These are phyloP conservation scores for Aspergillus sp. DNA, from an alignment of 2,329 filamentous ascomycete genomes.

Conservation along the genomic window DNA sequence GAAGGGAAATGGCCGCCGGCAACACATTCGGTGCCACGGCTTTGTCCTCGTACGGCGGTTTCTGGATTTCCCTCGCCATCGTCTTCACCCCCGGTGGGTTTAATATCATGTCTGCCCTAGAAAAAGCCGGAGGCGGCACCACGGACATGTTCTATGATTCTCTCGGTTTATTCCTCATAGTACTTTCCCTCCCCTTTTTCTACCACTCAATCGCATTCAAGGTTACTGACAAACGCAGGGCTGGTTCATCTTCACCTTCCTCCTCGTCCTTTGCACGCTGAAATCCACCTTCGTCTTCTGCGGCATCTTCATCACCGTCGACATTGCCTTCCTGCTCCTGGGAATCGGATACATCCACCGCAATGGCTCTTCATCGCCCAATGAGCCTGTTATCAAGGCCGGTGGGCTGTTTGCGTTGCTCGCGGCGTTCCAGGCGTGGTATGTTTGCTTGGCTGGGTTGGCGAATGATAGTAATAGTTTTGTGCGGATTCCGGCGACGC, in stretches of 20 bases:
- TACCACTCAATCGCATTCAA: not conserved
- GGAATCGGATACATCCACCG: conserved; percentile 55
- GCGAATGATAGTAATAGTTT: conserved; percentile 64
- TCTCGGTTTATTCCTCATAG: conserved; percentile 62
- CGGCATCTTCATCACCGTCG: conserved; percentile 65
- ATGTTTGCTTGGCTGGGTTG: conserved; percentile 72
- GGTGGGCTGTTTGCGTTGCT: conserved; percentile 69
- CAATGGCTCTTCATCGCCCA: conserved; percentile 31
- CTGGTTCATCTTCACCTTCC: conserved; percentile 75
- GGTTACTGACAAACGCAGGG: conserved; percentile 29
- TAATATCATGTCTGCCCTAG: conserved; percentile 48
- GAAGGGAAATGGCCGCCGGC: conserved; percentile 68
- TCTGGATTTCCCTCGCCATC: conserved; percentile 70
- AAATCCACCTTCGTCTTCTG: conserved; percentile 70
- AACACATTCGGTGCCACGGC: conserved; percentile 76
- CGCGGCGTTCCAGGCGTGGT: conserved; percentile 73
- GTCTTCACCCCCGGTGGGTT: conserved; percentile 59
- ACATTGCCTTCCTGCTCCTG: conserved; percentile 65
- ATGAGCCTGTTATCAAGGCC: conserved; percentile 51
- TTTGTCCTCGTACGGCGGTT: conserved; percentile 68
- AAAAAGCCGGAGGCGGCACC: conserved; percentile 15
- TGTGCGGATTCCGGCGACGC: conserved; percentile 78
- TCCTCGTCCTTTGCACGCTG: conserved; percentile 64
- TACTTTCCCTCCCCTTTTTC: conserved; percentile 16
- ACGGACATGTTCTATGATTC: conserved; percentile 48